These are phyloP conservation scores for rapeseed (Brassica napus) DNA, from an alignment of 345 rosid genomes.

Conservation along the genomic window Da-Ae NC_063452.1:13285001-13285500, in stretches of 20 bases:
- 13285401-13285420: constrained; percentile 36
- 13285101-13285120: constrained; percentile 21
- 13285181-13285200: constrained; percentile 5
- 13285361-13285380: background rate
- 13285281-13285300: constrained; percentile 14
- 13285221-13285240: constrained; percentile 28
- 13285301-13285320: constrained; percentile 41
- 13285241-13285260: constrained; percentile 20
- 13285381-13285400: constrained; percentile 2
- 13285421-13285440: constrained; percentile 39
- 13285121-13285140: constrained; percentile 52
- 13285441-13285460: constrained; percentile 16
- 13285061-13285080: background rate
- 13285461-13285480: constrained; percentile 24
- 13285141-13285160: constrained; percentile 54
- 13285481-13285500: constrained; percentile 17
- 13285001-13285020: background rate
- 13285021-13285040: background rate
- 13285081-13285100: background rate
- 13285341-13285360: constrained; percentile 29
- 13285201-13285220: background rate
- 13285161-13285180: background rate
- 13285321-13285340: constrained; percentile 30
- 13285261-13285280: constrained; percentile 28
- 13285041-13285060: constrained; percentile 11